Evolutionary conservation across 73 alveolate species (phyloP), one percentile per base, ranked within the genome.

Genomic region (Symbiodinium pilosum): DNA sequence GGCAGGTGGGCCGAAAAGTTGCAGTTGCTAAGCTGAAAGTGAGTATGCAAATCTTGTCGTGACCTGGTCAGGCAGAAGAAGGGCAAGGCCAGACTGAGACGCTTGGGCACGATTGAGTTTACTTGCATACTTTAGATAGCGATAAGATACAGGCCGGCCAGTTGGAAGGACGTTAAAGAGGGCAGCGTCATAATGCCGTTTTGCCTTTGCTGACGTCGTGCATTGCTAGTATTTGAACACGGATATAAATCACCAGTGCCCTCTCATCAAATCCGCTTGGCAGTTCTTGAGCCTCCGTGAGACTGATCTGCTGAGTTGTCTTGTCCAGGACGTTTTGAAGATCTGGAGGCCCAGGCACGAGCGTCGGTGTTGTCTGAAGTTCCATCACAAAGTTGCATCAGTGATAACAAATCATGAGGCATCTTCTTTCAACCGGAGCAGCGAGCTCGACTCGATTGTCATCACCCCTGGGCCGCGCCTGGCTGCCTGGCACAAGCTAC

Each of bases 401-500:
- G 21, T 47, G 14, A 14, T 47, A 6, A 47, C 14, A 6, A 47
- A 47, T 14, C 59, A 47, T 43, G 89, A 85, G 12, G 97, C 97
- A 4, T 38, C 39, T 5, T 36, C 77, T n/a, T 91, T 91, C 88
- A 91, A 91, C 47, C 97, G 97, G 88, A 91, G 88, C 88, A 68
- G 88, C 16, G 97, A 91, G 75, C 64, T 91, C 47, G 97, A 91
- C 38, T 91, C 97, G 41, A 91, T 91, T 42, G 97, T 91, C 36
- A 91, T 91, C 88, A 91, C 97, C 42, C 97, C 97, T 1, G 97
- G 97, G 14, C 97, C 97, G 14, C 97, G 97, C 52, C 77, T 91
- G 41, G 97, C 28, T 30, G 77, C 88, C 36, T 20, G 88, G 81
- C 9, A 6, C 6, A 9, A 47, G 14, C 59, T 14, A 47, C n/a